Percentiles rank a stretch among this genome's conserved stretches.
Evolutionary conservation across 108 stramenopile species (phyloP).

Genomic region (Skeletonema menzelii): DNA sequence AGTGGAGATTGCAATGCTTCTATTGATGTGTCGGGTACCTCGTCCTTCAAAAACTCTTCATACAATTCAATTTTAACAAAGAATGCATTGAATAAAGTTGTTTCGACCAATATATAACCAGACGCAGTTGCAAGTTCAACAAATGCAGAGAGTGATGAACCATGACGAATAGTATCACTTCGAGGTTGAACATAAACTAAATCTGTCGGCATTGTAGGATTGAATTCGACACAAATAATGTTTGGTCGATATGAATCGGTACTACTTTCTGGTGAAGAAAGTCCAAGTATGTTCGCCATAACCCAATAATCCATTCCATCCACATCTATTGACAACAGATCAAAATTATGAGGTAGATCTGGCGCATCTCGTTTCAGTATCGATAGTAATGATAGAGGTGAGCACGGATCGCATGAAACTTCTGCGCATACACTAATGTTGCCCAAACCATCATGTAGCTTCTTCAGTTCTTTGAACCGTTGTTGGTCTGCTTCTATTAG

Average conservation of each 20-base stretch:
- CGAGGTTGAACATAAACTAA: conserved; percentile 72
- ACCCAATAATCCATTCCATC: conserved; percentile 86
- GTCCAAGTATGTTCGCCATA: conserved; percentile 43
- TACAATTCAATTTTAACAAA: conserved; percentile 58
- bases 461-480: conserved; percentile 49
- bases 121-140: conserved; percentile 58
- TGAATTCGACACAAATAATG: conserved; percentile 81
- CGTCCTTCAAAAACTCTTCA: conserved; percentile 38
- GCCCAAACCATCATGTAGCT: conserved; percentile 51
- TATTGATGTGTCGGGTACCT: conserved; percentile 63
- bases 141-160: conserved; percentile 71
- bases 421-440: conserved; percentile 48
- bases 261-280: background rate
- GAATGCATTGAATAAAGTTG: conserved; percentile 83
- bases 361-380: conserved; percentile 14
- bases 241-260: conserved; percentile 47
- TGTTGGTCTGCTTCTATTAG: conserved; percentile 76
- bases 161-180: conserved; percentile 58
- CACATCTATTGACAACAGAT: conserved; percentile 80
- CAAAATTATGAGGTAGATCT: conserved; percentile 54
- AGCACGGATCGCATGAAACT: conserved; percentile 15
- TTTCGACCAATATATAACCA: conserved; percentile 67
- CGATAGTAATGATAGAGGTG: conserved; percentile 14
- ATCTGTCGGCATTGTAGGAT: conserved; percentile 83
- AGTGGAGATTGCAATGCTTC: conserved; percentile 63